Percentiles rank a stretch among this genome's conserved stretches.
Evolutionary conservation across 2,329 filamentous ascomycete species (phyloP).

Genomic region (Mycosphaerella sp.): DNA sequence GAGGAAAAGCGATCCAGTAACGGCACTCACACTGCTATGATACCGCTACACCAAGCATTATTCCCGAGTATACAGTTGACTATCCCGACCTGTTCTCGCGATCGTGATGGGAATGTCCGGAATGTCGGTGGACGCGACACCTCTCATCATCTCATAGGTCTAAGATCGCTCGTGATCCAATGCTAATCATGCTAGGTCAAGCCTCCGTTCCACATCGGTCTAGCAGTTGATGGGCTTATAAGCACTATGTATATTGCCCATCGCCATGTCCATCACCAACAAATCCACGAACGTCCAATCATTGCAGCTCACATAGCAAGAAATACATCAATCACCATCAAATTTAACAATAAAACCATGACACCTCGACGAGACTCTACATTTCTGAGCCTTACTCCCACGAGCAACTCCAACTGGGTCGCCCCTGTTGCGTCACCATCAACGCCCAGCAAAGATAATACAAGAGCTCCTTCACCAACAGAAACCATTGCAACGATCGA

Average conservation of each 20-base stretch:
- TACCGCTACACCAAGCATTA: conserved; percentile 10
- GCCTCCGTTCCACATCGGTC: background rate
- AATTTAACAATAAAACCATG: conserved; percentile 12
- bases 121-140: conserved; percentile 16
- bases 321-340: background rate
- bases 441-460: conserved; percentile 1
- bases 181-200: background rate
- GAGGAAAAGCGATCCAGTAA: conserved; percentile 18
- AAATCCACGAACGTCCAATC: background rate
- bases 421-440: conserved; percentile 12
- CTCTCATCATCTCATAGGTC: conserved; percentile 15
- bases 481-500: conserved; percentile 12
- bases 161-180: conserved; percentile 2
- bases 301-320: background rate
- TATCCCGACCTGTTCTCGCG: conserved; percentile 18
- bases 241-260: background rate
- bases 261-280: background rate
- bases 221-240: background rate
- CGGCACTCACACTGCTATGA: conserved; percentile 9
- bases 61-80: conserved; percentile 11
- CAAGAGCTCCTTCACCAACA: conserved; percentile 6
- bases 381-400: conserved; percentile 21
- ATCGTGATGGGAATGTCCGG: conserved; percentile 14
- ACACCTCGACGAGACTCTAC: conserved; percentile 16
- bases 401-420: conserved; percentile 16